Conservation (phyloP, 345 rosid species). For the Eucalyptus pauciflora region DNA sequence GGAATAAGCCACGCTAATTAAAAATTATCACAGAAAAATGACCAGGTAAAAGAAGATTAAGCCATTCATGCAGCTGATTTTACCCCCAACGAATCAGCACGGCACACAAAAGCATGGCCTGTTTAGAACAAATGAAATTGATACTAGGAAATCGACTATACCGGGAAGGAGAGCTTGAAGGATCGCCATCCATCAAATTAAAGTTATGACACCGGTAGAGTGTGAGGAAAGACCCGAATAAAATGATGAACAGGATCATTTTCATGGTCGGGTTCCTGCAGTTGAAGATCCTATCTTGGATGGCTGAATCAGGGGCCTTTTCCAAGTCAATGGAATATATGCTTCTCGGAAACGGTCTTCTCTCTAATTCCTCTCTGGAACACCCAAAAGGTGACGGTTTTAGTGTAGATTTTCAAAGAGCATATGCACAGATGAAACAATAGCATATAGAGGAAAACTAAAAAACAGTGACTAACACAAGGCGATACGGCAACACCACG, state of each 20-base stretch:
- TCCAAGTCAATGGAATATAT: constrained; percentile 46
- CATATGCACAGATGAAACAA: background rate
- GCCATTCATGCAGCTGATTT: background rate
- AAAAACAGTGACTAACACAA: background rate
- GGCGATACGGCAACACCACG: background rate
- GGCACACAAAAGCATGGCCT: background rate
- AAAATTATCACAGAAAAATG: background rate
- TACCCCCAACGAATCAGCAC: background rate
- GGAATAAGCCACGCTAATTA: background rate
- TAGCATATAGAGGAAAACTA: background rate
- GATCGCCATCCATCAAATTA: background rate
- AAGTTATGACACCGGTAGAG: constrained; percentile 31
- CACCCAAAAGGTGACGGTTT: background rate
- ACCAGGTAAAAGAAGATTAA: background rate
- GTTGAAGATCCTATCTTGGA: constrained; percentile 37
- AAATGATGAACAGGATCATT: constrained; percentile 33
- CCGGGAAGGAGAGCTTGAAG: background rate
- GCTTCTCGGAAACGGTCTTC: constrained; percentile 28
- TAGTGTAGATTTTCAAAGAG: background rate
- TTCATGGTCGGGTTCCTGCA: constrained; percentile 31
- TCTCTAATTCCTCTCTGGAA: constrained; percentile 36
- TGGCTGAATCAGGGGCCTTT: constrained; percentile 35
- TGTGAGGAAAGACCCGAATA: constrained; percentile 40
- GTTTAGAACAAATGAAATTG: background rate
- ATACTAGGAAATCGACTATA: background rate